Conservation (phyloP, 176 grass and related monocot species). For the Zoysia pacifica region DNA sequence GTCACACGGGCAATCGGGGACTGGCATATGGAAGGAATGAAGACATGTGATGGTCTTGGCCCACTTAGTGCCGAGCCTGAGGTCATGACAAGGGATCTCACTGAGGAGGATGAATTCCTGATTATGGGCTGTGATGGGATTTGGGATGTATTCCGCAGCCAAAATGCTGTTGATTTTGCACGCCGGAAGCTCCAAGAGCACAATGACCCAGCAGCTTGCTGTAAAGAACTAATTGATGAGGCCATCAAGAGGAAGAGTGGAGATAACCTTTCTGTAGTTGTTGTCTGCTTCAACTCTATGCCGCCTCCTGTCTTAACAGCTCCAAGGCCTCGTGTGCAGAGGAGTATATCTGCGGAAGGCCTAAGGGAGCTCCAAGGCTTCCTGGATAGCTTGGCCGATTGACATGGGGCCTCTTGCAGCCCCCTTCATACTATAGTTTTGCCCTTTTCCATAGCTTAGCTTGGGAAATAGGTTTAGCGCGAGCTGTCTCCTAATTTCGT, state of each 20-base stretch:
- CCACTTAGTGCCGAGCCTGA: slow-evolving; percentile 87
- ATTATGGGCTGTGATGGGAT: slow-evolving; percentile 94
- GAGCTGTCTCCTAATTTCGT: slow-evolving; percentile 41
- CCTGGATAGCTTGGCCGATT: slow-evolving; percentile 74
- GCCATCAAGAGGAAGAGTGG: slow-evolving; percentile 86
- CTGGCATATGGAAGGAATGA: slow-evolving; percentile 95
- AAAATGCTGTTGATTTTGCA: slow-evolving; percentile 91
- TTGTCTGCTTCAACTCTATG: slow-evolving; percentile 75
- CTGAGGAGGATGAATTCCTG: slow-evolving; percentile 84
- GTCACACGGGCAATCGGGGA: slow-evolving; percentile 83
- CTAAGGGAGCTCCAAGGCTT: slow-evolving; percentile 87
- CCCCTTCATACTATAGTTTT: slow-evolving; percentile 27
- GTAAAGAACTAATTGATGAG: slow-evolving; percentile 83
- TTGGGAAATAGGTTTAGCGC: slow-evolving; percentile 49
- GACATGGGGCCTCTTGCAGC: slow-evolving; percentile 18
- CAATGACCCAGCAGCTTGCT: slow-evolving; percentile 72
- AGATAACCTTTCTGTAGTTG: slow-evolving; percentile 78
- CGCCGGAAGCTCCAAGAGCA: slow-evolving; percentile 85
- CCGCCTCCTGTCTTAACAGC: slow-evolving; percentile 63
- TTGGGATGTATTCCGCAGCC: slow-evolving; percentile 94
- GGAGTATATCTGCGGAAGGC: slow-evolving; percentile 93
- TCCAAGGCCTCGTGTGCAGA: slow-evolving; percentile 73
- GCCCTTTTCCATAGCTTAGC: slow-evolving; percentile 43
- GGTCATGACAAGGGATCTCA: slow-evolving; percentile 65
- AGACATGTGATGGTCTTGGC: slow-evolving; percentile 50